These are phyloP conservation scores for Magnolia kwangsiensis DNA, from an alignment of 164 flowering plant genomes.

Conservation along the genomic window DNA sequence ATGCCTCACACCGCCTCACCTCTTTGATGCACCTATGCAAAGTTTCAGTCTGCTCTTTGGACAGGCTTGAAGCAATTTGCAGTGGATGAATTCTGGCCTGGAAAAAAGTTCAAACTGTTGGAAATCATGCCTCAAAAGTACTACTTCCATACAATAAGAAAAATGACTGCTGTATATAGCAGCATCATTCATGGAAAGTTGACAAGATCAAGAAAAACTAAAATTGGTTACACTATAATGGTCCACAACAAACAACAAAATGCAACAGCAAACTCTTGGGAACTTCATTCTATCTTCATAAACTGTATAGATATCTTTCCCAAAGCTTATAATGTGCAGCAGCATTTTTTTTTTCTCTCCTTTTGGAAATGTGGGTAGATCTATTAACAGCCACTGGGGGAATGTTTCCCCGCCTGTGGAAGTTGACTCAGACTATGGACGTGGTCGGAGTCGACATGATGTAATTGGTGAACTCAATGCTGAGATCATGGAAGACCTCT, in stretches of 20 bases:
- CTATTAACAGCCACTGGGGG: not conserved
- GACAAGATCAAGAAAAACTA: not conserved
- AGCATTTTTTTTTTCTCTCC: not conserved
- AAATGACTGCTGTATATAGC: not conserved
- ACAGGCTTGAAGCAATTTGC: slow-evolving; percentile 62
- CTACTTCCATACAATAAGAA: not conserved
- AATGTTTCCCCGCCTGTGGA: no score
- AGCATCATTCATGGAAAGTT: not conserved
- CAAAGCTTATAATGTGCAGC: not conserved
- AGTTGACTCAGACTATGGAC: no score
- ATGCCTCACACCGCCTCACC: slow-evolving; percentile 31
- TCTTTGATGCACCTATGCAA: slow-evolving; percentile 72
- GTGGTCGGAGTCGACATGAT: no score
- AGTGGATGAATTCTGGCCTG: slow-evolving; percentile 93
- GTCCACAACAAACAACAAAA: not conserved
- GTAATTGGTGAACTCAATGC: no score
- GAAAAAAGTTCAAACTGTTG: not conserved
- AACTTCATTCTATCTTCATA: not conserved
- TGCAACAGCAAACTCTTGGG: not conserved
- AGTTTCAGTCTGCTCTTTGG: slow-evolving; percentile 57
- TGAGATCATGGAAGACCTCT: no score
- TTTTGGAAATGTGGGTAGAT: not conserved
- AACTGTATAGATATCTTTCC: not conserved
- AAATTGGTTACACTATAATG: not conserved
- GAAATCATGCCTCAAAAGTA: not conserved